A percentile compares a stretch with the other conserved stretches of the same genome.
phyloP scores from a whole-genome alignment of 106 monocot genomes.

The Narthecium ossifragum region DNA sequence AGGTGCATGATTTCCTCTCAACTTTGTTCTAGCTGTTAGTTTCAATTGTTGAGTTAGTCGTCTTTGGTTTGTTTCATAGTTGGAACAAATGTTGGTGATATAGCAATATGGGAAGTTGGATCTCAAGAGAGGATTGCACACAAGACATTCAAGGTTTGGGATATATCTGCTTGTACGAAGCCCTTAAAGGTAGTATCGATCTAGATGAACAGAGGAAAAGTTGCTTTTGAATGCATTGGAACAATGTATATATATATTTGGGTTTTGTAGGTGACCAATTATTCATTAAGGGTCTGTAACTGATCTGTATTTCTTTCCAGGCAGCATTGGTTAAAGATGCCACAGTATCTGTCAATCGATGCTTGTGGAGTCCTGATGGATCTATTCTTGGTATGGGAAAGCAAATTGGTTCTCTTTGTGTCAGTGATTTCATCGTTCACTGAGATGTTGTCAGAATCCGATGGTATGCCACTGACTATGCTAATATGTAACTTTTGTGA shows the following conservation, averaged over 20 bases:
- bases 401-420: neutral
- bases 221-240: too few species aligned
- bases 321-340: constrained; percentile 88
- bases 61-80: constrained; percentile 25
- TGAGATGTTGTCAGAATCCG: neutral
- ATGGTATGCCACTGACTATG: neutral
- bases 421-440: neutral
- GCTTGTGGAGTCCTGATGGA: constrained; percentile 98
- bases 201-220: neutral
- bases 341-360: constrained; percentile 82
- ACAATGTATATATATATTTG: too few species aligned
- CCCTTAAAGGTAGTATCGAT: constrained; percentile 60
- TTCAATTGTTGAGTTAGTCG: too few species aligned
- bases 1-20: too few species aligned
- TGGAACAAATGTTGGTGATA: constrained; percentile 95
- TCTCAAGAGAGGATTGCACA: constrained; percentile 81
- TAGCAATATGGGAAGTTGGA: constrained; percentile 91
- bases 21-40: too few species aligned
- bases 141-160: constrained; percentile 76
- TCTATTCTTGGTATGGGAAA: constrained; percentile 59
- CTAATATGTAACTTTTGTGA: neutral
- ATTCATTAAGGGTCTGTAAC: too few species aligned
- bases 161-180: constrained; percentile 52
- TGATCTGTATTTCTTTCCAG: too few species aligned
- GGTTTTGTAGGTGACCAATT: too few species aligned